These are phyloP conservation scores for Pythium plurisporium DNA, from an alignment of 352 stramenopile species.

Conservation along the genomic window DNA sequence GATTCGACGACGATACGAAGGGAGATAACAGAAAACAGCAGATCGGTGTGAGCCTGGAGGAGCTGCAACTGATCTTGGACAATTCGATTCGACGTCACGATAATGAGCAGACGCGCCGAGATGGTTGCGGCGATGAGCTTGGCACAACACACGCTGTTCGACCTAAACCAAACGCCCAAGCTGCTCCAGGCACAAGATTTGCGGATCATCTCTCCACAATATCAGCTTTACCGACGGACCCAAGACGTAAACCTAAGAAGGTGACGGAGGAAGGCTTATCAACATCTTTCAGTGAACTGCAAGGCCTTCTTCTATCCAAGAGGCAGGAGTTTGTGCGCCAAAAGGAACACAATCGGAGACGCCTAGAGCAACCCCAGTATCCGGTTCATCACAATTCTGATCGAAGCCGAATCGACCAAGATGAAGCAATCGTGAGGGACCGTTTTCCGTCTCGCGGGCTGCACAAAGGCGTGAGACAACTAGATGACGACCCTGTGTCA, in stretches of 20 bases:
- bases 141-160: no score
- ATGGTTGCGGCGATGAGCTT: no score
- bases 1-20: slow-evolving; percentile 33
- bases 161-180: no score
- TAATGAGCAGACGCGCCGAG: not conserved
- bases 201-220: not conserved
- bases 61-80: slow-evolving; percentile 50
- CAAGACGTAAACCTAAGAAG: no score
- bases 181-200: no score
- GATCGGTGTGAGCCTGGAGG: slow-evolving; percentile 29
- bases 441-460: not conserved
- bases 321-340: slow-evolving; percentile 6
- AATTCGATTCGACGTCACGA: slow-evolving; percentile 51
- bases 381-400: no score
- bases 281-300: not conserved
- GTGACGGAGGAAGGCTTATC: no score
- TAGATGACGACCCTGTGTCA: not conserved
- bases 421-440: no score
- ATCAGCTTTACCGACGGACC: no score
- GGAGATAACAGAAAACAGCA: not conserved
- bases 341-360: slow-evolving; percentile 1
- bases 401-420: no score
- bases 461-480: not conserved
- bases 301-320: slow-evolving; percentile 9
- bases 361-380: not conserved